phyloP scores from a whole-genome alignment of 2,329 filamentous ascomycete genomes.

The Aspergillus nomiae region DNA sequence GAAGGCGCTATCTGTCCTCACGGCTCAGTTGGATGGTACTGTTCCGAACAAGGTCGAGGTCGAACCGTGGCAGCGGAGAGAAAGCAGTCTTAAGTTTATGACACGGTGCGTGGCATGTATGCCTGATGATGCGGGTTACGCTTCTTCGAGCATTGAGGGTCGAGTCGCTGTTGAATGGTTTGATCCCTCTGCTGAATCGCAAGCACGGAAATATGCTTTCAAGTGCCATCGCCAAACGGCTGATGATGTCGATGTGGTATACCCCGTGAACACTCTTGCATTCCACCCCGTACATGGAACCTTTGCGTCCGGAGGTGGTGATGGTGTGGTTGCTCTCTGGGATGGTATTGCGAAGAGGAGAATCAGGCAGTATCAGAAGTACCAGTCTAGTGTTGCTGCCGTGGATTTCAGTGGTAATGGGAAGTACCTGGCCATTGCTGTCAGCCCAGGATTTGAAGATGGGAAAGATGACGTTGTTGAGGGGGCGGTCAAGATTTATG shows the following conservation, averaged over 20 bases:
- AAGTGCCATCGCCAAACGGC: slow-evolving; percentile 87
- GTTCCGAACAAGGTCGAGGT: slow-evolving; percentile 53
- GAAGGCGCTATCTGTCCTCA: slow-evolving; percentile 60
- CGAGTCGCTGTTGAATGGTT: slow-evolving; percentile 98
- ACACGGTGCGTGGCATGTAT: slow-evolving; percentile 92
- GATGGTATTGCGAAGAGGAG: slow-evolving; percentile 87
- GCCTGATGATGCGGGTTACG: slow-evolving; percentile 94
- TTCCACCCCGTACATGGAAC: slow-evolving; percentile 84
- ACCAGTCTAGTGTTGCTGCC: slow-evolving; percentile 74
- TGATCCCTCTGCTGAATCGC: slow-evolving; percentile 81
- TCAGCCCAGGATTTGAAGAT: slow-evolving; percentile 86
- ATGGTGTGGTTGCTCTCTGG: slow-evolving; percentile 91
- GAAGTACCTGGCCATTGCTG: slow-evolving; percentile 73
- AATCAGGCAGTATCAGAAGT: slow-evolving; percentile 86
- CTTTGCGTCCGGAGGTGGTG: slow-evolving; percentile 86
- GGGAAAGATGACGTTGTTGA: slow-evolving; percentile 75
- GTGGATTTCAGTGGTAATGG: slow-evolving; percentile 78
- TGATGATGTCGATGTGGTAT: slow-evolving; percentile 76
- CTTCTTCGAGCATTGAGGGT: slow-evolving; percentile 88
- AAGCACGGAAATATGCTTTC: slow-evolving; percentile 95
- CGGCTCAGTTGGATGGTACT: slow-evolving; percentile 49
- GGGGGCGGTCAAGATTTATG: slow-evolving; percentile 73
- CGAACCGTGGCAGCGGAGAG: slow-evolving; percentile 87
- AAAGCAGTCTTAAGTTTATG: slow-evolving; percentile 94
- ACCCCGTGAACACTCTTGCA: slow-evolving; percentile 84